Conservation (phyloP, 768 basidiomycete genomes). For the Boletellus emodensis region DNA sequence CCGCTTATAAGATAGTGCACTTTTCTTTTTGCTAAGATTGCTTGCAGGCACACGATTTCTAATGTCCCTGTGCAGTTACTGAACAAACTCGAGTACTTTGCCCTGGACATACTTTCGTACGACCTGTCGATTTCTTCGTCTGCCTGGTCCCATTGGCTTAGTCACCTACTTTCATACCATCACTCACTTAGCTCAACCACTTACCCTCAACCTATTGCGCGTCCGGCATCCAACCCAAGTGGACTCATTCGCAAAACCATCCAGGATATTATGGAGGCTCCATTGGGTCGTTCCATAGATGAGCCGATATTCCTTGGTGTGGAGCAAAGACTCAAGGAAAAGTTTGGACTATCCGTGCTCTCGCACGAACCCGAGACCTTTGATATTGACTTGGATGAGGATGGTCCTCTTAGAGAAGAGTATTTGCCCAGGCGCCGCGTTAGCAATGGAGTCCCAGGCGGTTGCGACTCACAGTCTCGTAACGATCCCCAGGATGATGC, state of each 20-base stretch:
- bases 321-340: constrained; percentile 59
- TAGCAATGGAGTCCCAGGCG: constrained; percentile 13
- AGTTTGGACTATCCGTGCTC: constrained; percentile 41
- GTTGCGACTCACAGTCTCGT: not conserved
- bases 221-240: constrained; percentile 70
- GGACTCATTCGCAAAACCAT: constrained; percentile 64
- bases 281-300: constrained; percentile 28
- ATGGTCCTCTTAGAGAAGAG: constrained; percentile 78
- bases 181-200: constrained; percentile 53
- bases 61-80: constrained; percentile 65
- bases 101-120: constrained; percentile 66
- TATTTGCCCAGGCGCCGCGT: constrained; percentile 69
- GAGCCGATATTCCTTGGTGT: constrained; percentile 72
- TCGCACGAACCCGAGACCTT: constrained; percentile 43
- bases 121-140: constrained; percentile 62
- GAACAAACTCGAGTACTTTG: constrained; percentile 68
- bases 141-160: constrained; percentile 72
- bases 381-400: constrained; percentile 80
- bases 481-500: constrained; percentile 1
- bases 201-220: constrained; percentile 71
- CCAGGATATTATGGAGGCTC: constrained; percentile 62
- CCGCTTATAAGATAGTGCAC: not conserved
- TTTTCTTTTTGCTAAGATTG: constrained; percentile 1
- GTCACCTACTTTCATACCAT: constrained; percentile 62
- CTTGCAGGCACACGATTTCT: constrained; percentile 72